Evolutionary conservation across 179 eudicot genomes (phyloP), one percentile per base, ranked within the genome.

Genomic region (Beta macrorhiza): DNA sequence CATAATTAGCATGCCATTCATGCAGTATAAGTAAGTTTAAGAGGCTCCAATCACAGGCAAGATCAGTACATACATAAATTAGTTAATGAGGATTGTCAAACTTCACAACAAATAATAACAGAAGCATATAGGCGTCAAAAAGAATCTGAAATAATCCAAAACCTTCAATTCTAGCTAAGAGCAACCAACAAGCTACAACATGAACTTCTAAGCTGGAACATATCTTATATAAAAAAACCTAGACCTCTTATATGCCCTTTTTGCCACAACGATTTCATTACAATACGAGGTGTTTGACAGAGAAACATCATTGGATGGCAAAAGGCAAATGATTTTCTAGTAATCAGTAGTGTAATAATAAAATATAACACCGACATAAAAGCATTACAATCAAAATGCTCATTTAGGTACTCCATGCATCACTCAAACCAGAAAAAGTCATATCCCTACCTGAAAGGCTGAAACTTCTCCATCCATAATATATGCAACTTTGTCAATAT

Each of bases 1-100:
- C 71, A 64, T 29, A 14, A 76, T 77, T 76, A 84, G n/a, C 25
- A 59, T 53, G 67, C n/a, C 53, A 16, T 53, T 69, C 6, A 58
- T 17, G 45, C 5, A 6, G 42, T 29, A 29, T 62, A 20, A 42
- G 45, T 22, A n/a, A 49, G 14, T 29, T 70, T 0, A 42, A 53
- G 75, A 32, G 15, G 49, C 14, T 49, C 17, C 42, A 37, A 37
- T 6, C 58, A 32, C n/a, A 9, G 11, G 1, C 47, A 69, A 69
- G 12, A 52, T 42, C 53, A 69, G 8, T 4, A 16, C 1, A n/a
- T 17, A 29, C 22, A 8, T 20, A 20, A 25, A 12, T 51, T 1
- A 72, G 4, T 22, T 25, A 5, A 10, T 5, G 0, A 12, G 25
- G 56, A 51, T 65, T 12, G 20, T 10, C 61, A 57, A 61, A 71